Base-by-base conservation (phyloP, 2,329 filamentous ascomycete genomes). In the Cytospora paraplurivora region DNA sequence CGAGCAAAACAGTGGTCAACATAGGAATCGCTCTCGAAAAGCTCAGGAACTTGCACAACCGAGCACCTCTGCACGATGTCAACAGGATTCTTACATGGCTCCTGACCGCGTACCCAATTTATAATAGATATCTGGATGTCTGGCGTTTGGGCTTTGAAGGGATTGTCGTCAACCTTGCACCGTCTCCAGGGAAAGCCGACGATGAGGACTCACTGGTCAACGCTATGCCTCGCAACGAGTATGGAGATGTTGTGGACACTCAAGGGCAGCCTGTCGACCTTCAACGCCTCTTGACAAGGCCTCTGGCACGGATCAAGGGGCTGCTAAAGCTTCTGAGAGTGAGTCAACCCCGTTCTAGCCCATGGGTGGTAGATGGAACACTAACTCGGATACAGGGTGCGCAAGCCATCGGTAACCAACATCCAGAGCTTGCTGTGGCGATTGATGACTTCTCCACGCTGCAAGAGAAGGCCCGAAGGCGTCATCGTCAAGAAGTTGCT, bases 121-220 rank as follows among this genome's bases (percentile, higher is more conserved):
- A 99, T 73, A 82, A 87, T 66, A 88, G 92, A 71, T 99, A 98
- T 73, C 82, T 98, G 37, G 87, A 87, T 71, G 88, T 90, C 8
- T 99, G 95, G 95, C 85, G 93, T 35, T 83, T 98, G 55, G 95
- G 95, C 0, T 99, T 98, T 75, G 91, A 97, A 71, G 93, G 96
- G 73, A 87, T 99, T 21, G 88, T 98, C 56, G 92, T 99, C 70
- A 98, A 97, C 72, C 85, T 98, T 38, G 93, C 92, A 1, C 91
- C 92, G 8, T 85, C 87, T 5, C 76, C 78, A 1, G 78, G 77
- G 17, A 71, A 70, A 1, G 71, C 75, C 1, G 86, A 88, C 38
- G 86, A 89, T 55, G 81, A 86, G 47, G 82, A 87, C 67, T 86
- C 85, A 1, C 76, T 87, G 1, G 72, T 88, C 59, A 81, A 85